Percentiles rank a stretch among this genome's conserved stretches.
Conservation (phyloP, 2,329 filamentous ascomycete species). For the Didymella lethalis region DNA sequence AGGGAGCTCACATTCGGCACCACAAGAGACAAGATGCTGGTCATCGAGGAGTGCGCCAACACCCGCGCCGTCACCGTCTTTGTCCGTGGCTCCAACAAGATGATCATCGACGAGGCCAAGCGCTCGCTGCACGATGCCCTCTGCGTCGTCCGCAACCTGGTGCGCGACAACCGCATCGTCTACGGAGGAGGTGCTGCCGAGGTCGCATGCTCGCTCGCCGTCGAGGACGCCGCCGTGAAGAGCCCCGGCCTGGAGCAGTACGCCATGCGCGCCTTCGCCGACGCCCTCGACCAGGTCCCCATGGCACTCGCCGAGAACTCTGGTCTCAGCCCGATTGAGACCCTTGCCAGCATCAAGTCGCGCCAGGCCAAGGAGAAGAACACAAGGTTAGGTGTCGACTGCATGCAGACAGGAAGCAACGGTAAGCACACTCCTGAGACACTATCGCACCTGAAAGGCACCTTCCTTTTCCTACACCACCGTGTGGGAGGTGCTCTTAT, state of each 20-base stretch:
- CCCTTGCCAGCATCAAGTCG: slow-evolving; percentile 92
- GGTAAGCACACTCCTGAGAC: slow-evolving; percentile 57
- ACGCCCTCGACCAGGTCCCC: slow-evolving; percentile 90
- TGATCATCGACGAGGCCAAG: slow-evolving; percentile 99
- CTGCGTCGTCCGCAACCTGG: slow-evolving; percentile 95
- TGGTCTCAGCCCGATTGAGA: slow-evolving; percentile 93
- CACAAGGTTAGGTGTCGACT: slow-evolving; percentile 87
- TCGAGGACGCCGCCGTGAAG: slow-evolving; percentile 93
- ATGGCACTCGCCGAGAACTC: slow-evolving; percentile 99
- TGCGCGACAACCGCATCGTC: slow-evolving; percentile 94
- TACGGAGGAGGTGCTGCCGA: slow-evolving; percentile 97
- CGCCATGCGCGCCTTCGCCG: slow-evolving; percentile 96
- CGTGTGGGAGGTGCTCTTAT: not conserved
- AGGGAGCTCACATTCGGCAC: slow-evolving; percentile 97
- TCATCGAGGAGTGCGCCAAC: slow-evolving; percentile 99
- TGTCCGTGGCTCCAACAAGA: slow-evolving; percentile 98
- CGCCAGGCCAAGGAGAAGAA: slow-evolving; percentile 90
- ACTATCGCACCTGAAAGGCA: not conserved
- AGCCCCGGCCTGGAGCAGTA: slow-evolving; percentile 98
- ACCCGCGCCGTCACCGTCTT: slow-evolving; percentile 96
- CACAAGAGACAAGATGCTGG: slow-evolving; percentile 98
- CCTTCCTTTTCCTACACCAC: not conserved
- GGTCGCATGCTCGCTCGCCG: slow-evolving; percentile 94
- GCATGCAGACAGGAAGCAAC: slow-evolving; percentile 94
- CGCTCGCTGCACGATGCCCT: slow-evolving; percentile 96